Percentiles rank a stretch among this genome's conserved stretches.
These are phyloP conservation scores for Onygenales sp. DNA, from an alignment of 2,329 filamentous ascomycete species.

Conservation along the genomic window DNA sequence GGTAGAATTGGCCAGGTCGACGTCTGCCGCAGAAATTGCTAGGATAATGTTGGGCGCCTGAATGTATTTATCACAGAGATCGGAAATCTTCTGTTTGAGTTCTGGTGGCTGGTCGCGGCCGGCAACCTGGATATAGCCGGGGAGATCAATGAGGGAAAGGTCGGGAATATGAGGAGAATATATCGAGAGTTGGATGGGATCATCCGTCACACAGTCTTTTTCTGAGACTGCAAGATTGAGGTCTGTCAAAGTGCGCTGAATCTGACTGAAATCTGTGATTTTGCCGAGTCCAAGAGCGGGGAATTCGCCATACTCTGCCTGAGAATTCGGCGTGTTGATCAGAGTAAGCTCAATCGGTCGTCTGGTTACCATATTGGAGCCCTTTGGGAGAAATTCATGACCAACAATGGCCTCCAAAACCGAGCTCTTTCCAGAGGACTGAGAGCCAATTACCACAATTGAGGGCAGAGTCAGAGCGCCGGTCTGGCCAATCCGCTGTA, in stretches of 20 bases:
- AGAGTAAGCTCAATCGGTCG: conserved; percentile 92
- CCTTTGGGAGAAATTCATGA: conserved; percentile 94
- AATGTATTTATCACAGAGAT: conserved; percentile 97
- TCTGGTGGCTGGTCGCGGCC: conserved; percentile 83
- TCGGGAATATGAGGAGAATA: conserved; percentile 94
- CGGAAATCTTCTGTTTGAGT: conserved; percentile 89
- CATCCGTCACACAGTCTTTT: conserved; percentile 85
- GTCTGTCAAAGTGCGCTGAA: conserved; percentile 89
- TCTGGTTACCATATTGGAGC: conserved; percentile 96
- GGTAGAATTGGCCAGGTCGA: conserved; percentile 93
- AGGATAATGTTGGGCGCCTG: conserved; percentile 92
- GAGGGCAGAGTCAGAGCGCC: conserved; percentile 81
- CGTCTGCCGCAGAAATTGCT: conserved; percentile 93
- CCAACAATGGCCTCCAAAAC: conserved; percentile 95
- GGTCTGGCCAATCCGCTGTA: conserved; percentile 87
- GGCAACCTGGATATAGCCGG: conserved; percentile 93
- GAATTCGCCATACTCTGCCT: conserved; percentile 90
- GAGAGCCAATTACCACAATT: conserved; percentile 97
- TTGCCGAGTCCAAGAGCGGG: conserved; percentile 82
- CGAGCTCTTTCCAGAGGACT: conserved; percentile 96
- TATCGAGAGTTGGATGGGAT: conserved; percentile 91
- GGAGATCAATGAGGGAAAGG: conserved; percentile 88
- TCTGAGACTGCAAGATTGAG: conserved; percentile 89
- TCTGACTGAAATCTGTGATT: conserved; percentile 75
- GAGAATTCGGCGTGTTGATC: conserved; percentile 82